Conservation (phyloP, 257 asterid species). For the Scutellaria minor region DNA sequence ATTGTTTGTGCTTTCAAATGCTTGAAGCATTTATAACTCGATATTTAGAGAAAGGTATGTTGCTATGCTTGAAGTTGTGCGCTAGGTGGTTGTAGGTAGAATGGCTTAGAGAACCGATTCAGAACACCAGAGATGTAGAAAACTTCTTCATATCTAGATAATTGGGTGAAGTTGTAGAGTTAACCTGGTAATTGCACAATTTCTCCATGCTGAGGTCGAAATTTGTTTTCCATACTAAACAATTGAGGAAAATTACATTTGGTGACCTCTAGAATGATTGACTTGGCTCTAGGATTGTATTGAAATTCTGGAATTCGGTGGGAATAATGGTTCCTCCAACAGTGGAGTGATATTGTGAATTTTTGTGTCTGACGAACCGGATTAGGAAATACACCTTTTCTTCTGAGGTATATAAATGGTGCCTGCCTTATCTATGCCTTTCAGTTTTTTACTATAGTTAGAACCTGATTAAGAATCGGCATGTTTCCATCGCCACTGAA, state of each 20-base stretch:
- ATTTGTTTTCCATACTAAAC: background rate
- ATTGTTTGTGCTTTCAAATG: background rate
- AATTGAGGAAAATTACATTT: background rate
- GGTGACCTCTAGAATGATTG: slow-evolving; percentile 5
- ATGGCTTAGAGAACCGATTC: background rate
- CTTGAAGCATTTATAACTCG: background rate
- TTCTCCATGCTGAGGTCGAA: background rate
- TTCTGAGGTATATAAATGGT: too few species aligned
- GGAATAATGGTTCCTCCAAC: background rate
- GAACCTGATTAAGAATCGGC: too few species aligned
- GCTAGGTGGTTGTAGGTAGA: background rate
- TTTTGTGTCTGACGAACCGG: too few species aligned
- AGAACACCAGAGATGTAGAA: background rate
- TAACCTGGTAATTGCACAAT: background rate
- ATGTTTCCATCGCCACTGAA: too few species aligned
- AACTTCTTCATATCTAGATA: background rate
- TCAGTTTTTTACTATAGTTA: too few species aligned
- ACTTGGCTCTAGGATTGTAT: background rate
- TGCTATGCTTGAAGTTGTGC: background rate
- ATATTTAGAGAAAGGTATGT: background rate
- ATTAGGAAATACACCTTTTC: too few species aligned
- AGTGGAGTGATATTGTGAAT: too few species aligned
- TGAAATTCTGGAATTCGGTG: background rate
- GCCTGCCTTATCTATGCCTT: too few species aligned
- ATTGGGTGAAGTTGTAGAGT: background rate